phyloP scores from a whole-genome alignment of 176 grass and related monocot genomes.

The Avena atlantica region DNA sequence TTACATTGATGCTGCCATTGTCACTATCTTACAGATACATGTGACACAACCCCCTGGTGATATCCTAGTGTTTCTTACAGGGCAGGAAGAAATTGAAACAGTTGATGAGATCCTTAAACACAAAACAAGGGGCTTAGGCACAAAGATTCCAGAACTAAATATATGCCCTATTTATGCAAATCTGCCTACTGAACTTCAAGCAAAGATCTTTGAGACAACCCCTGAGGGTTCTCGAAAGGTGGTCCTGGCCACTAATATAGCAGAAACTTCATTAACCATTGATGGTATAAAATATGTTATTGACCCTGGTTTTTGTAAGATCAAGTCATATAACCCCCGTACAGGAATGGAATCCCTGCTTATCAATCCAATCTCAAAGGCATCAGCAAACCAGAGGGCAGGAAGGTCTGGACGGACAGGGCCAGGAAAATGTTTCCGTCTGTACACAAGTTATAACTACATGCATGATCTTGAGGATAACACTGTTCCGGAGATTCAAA shows the following conservation, averaged over 20 bases:
- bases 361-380: conserved; percentile 92
- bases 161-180: conserved; percentile 98
- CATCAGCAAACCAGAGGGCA: conserved; percentile 89
- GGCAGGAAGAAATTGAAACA: conserved; percentile 97
- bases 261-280: conserved; percentile 93
- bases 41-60: conserved; percentile 88
- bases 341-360: conserved; percentile 92
- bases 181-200: conserved; percentile 90
- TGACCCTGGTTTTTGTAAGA: conserved; percentile 96
- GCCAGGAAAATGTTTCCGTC: conserved; percentile 91
- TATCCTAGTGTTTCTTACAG: conserved; percentile 92
- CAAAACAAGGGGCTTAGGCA: conserved; percentile 84
- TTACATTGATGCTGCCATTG: conserved; percentile 95
- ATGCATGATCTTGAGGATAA: conserved; percentile 94
- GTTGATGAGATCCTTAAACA: conserved; percentile 97
- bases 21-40: conserved; percentile 93
- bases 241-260: conserved; percentile 94
- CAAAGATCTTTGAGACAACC: conserved; percentile 95
- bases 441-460: conserved; percentile 88
- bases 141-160: conserved; percentile 90
- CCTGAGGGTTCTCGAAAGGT: conserved; percentile 91
- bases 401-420: conserved; percentile 94
- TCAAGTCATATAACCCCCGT: conserved; percentile 91
- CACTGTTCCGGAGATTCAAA: conserved; percentile 88
- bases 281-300: conserved; percentile 97